These are phyloP conservation scores for Tricholoma sp. DNA, from an alignment of 768 basidiomycete genomes.

Conservation along the genomic window DNA sequence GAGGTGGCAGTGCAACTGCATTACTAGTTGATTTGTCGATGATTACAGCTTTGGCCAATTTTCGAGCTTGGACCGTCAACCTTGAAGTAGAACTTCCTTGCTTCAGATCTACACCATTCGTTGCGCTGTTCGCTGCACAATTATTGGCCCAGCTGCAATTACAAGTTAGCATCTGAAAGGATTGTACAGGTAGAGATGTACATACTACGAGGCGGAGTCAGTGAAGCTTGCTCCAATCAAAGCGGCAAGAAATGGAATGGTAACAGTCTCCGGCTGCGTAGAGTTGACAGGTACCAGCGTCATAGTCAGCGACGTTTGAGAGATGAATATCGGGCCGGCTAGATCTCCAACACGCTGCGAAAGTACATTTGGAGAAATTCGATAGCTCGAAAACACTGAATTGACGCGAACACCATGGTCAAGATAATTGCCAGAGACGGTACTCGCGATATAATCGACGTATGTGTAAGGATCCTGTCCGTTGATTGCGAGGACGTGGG, in stretches of 20 bases:
- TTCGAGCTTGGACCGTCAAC: slow-evolving; percentile 2
- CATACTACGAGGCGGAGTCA: slow-evolving; percentile 48
- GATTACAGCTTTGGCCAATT: slow-evolving; percentile 31
- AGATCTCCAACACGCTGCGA: slow-evolving; percentile 56
- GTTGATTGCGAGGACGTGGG: slow-evolving; percentile 49
- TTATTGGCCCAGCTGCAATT: slow-evolving; percentile 50
- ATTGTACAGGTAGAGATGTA: slow-evolving; percentile 6
- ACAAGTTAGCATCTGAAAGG: slow-evolving; percentile 5
- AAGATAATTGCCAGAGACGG: slow-evolving; percentile 59
- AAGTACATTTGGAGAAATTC: slow-evolving; percentile 37
- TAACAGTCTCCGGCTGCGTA: slow-evolving; percentile 42
- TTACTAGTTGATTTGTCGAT: slow-evolving; percentile 35
- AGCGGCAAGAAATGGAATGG: slow-evolving; percentile 47
- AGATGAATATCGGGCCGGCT: slow-evolving; percentile 48
- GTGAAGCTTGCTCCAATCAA: slow-evolving; percentile 46
- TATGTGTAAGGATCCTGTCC: slow-evolving; percentile 50
- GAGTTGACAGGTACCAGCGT: slow-evolving; percentile 41
- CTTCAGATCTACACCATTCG: slow-evolving; percentile 48
- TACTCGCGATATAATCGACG: slow-evolving; percentile 50
- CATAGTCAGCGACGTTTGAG: slow-evolving; percentile 42
- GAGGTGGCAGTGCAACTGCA: slow-evolving; percentile 41
- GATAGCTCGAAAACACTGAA: slow-evolving; percentile 56
- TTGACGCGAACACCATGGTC: slow-evolving; percentile 63
- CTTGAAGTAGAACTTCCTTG: background rate
- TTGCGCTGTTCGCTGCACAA: slow-evolving; percentile 44